Percentiles rank a stretch among this genome's conserved stretches.
Conservation (phyloP, 441 rosid species). For the Macaranga tanarius region DNA sequence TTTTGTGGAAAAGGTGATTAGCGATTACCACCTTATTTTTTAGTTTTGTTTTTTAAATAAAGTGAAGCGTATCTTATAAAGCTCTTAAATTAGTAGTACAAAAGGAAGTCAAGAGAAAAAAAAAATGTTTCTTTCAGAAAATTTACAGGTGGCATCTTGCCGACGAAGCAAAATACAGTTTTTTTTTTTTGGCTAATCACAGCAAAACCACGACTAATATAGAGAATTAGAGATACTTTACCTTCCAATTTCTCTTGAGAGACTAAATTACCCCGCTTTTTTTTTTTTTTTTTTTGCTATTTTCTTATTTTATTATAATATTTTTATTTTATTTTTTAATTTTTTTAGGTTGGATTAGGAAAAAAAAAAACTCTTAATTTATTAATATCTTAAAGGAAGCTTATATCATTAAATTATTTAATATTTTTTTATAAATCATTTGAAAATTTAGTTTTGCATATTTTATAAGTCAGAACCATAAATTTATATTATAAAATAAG, state of each 20-base stretch:
- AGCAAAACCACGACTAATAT: neutral
- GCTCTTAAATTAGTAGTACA: neutral
- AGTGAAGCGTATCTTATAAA: neutral
- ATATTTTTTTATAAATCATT: too few relatives aligned
- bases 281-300: too few relatives aligned
- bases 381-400: too few relatives aligned
- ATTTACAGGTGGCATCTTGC: slow-evolving; percentile 17
- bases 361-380: too few relatives aligned
- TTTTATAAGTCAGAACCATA: too few relatives aligned
- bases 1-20: too few relatives aligned
- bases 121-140: neutral
- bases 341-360: too few relatives aligned
- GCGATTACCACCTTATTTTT: too few relatives aligned
- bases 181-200: neutral
- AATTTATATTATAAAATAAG: too few relatives aligned
- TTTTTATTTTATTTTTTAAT: neutral
- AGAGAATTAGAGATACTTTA: slow-evolving; percentile 5
- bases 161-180: slow-evolving; percentile 1
- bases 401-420: too few relatives aligned
- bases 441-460: too few relatives aligned
- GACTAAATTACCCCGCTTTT: slow-evolving; percentile 3
- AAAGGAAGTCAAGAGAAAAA: neutral
- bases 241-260: neutral
- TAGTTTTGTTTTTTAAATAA: neutral
- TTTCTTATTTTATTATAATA: too few relatives aligned